Evolutionary conservation across 176 grass and related monocot genomes (phyloP).

Genomic region (Alopecurus myosuroides): DNA sequence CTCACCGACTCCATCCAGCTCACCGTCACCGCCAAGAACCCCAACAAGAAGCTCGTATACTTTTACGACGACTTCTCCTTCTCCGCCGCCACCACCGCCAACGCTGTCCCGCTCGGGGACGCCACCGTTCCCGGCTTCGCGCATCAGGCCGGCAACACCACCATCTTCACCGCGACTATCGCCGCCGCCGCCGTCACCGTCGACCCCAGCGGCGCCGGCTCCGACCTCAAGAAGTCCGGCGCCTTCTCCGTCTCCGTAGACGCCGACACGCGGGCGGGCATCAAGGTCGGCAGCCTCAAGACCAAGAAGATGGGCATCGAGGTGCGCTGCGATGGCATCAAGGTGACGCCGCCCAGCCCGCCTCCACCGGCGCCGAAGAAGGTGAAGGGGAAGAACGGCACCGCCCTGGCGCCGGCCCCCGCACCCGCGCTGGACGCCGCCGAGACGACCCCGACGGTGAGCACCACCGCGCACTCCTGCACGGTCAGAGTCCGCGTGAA

Average conservation of each 20-base stretch:
- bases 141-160: slow-evolving; percentile 71
- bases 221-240: slow-evolving; percentile 58
- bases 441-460: slow-evolving; percentile 4
- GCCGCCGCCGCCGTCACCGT: slow-evolving; percentile 23
- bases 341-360: slow-evolving; percentile 22
- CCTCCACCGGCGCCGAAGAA: slow-evolving; percentile 4
- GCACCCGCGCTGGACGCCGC: not conserved
- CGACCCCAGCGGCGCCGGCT: slow-evolving; percentile 38
- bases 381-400: slow-evolving; percentile 47
- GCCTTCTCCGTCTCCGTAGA: slow-evolving; percentile 44
- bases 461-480: slow-evolving; percentile 41
- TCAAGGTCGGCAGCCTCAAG: slow-evolving; percentile 52
- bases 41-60: slow-evolving; percentile 85
- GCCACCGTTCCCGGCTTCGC: slow-evolving; percentile 62
- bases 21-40: slow-evolving; percentile 54
- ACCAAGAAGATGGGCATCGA: slow-evolving; percentile 79
- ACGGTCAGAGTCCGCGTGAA: slow-evolving; percentile 82
- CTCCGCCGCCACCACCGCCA: slow-evolving; percentile 37
- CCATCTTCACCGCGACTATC: slow-evolving; percentile 46
- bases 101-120: slow-evolving; percentile 44
- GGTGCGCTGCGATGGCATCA: slow-evolving; percentile 73
- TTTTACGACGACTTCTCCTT: slow-evolving; percentile 70
- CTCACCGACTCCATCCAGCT: slow-evolving; percentile 57
- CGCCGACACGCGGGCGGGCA: slow-evolving; percentile 71
- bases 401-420: not conserved